These are phyloP conservation scores for Fistulinella staudtii DNA, from an alignment of 1,284 basidiomycete genomes.

Conservation along the genomic window DNA sequence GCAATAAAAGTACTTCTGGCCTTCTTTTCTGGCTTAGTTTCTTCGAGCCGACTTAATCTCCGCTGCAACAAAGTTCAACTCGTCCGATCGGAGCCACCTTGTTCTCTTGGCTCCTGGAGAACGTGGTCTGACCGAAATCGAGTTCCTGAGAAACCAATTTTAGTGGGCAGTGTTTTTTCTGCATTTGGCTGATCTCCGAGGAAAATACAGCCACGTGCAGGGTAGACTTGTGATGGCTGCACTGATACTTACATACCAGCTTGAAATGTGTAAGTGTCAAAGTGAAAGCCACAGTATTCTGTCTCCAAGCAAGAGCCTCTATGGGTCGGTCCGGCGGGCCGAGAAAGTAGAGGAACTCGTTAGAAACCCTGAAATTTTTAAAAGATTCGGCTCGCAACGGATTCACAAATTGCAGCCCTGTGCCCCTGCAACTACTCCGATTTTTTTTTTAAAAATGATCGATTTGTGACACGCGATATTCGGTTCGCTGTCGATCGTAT, in stretches of 20 bases:
- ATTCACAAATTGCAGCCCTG: not conserved
- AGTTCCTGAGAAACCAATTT: not conserved
- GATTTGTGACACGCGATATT: not conserved
- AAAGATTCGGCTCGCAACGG: not conserved
- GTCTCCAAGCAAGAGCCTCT: not conserved
- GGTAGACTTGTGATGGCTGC: not conserved
- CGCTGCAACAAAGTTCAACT: slow-evolving; percentile 10
- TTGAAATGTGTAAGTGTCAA: too few relatives aligned
- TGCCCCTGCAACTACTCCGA: not conserved
- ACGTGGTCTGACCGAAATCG: not conserved
- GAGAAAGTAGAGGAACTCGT: too few relatives aligned
- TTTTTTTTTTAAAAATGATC: not conserved
- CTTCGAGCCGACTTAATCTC: slow-evolving; percentile 16
- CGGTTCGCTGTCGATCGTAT: not conserved
- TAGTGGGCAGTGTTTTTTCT: not conserved
- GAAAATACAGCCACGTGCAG: not conserved
- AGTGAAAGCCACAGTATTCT: too few relatives aligned
- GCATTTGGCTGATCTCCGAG: not conserved
- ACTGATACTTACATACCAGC: too few relatives aligned
- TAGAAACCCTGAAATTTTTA: too few relatives aligned
- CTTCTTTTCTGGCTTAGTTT: slow-evolving; percentile 21
- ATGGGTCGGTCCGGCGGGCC: not conserved
- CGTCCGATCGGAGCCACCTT: not conserved
- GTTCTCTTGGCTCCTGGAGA: slow-evolving; percentile 1
- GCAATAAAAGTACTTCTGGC: slow-evolving; percentile 11